Evolutionary conservation across 1,139 yeast species (phyloP), one percentile per base, ranked within the genome.

Genomic region (Insectozyma bohioensis): DNA sequence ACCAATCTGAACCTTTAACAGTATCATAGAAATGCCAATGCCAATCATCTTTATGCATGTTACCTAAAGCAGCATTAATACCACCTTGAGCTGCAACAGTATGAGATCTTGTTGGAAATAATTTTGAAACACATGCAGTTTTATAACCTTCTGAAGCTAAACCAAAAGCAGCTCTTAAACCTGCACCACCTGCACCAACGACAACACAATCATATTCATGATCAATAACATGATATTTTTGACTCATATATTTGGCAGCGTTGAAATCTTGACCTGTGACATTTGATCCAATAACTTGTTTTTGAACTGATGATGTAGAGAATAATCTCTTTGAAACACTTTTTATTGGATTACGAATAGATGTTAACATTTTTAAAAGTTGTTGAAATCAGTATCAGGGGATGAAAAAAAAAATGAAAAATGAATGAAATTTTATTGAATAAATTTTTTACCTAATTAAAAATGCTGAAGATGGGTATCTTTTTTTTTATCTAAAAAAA

Each of bases 61-160:
- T 92, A 48, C 95, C 92, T 45, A 92, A 75, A 26, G 98, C 98
- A 51, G 98, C 98, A 56, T 92, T 92, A 67, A 92, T 92, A 70
- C 98, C 98, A 67, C 98, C 98, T 68, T 92, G 98, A 37, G 98
- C 98, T 38, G 98, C 98, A 37, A 92, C 98, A 19, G 98, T 92
- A 63, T 92, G 98, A 19, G 97, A 88, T 70, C 98, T 84, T 32
- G 98, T 92, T 36, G 98, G 98, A 76, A 92, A 92, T 52, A 92
- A 78, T 69, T 92, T 92, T 49, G 97, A 83, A 52, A 92, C 80
- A 78, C 98, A 92, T 24, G 98, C 98, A 34, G 97, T 92, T 67
- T 92, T 92, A 74, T 74, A 92, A 31, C 98, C 98, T 40, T 95
- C 97, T 56, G 87, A 90, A 37, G 97, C 96, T 43, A 92, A 76